Conservation (phyloP, 1,139 yeast species). For the Debaryomycetaceae sp. region DNA sequence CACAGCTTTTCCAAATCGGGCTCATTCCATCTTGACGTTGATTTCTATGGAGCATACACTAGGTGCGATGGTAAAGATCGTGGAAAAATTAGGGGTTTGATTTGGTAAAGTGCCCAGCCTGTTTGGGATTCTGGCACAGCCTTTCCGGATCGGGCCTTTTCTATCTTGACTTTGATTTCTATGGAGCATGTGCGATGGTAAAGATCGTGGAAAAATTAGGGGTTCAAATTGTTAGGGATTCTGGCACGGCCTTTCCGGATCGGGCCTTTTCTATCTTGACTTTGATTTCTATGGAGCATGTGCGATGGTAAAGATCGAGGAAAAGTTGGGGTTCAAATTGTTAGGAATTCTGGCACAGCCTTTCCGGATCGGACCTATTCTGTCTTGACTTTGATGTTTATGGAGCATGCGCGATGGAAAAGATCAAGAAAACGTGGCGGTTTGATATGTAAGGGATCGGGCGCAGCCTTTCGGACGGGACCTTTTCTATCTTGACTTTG, state of each 20-base stretch:
- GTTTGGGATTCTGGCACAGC: slow-evolving; percentile 91
- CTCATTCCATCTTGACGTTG: slow-evolving; percentile 84
- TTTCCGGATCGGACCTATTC: slow-evolving; percentile 94
- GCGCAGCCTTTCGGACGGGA: slow-evolving; percentile 88
- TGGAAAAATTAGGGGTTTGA: slow-evolving; percentile 9
- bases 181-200: slow-evolving; percentile 71
- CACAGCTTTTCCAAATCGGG: slow-evolving; percentile 83
- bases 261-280: slow-evolving; percentile 88
- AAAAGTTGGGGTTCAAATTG: neutral
- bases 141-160: slow-evolving; percentile 87
- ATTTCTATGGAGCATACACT: slow-evolving; percentile 94
- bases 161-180: slow-evolving; percentile 78
- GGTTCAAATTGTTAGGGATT: too few species aligned
- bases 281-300: slow-evolving; percentile 89
- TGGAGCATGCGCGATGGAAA: slow-evolving; percentile 82
- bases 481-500: slow-evolving; percentile 84
- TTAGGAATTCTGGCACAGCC: slow-evolving; percentile 92
- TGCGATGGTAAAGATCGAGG: slow-evolving; percentile 35
- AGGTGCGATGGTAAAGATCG: slow-evolving; percentile 42
- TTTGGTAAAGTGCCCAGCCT: too few species aligned
- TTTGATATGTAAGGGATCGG: slow-evolving; percentile 88
- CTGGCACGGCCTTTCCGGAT: slow-evolving; percentile 85
- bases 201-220: slow-evolving; percentile 33
- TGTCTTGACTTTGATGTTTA: slow-evolving; percentile 76
- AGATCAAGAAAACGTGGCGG: slow-evolving; percentile 29